A percentile compares a stretch with the other conserved stretches of the same genome.
These are phyloP conservation scores for Blastobotrys mokoenaii DNA, from an alignment of 805 yeast genomes.

Conservation along the genomic window DNA sequence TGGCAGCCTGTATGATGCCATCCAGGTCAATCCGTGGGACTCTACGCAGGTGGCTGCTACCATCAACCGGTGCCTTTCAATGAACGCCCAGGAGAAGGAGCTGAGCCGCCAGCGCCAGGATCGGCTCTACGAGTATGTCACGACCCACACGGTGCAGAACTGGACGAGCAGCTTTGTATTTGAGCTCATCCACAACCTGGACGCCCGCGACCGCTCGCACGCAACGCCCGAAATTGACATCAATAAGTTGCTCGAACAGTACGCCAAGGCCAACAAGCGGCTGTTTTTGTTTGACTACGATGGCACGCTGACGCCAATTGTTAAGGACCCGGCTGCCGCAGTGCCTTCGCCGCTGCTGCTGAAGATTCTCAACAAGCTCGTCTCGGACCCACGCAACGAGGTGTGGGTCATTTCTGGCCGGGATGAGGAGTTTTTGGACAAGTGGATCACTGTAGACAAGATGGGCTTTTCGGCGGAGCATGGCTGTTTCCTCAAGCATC, in stretches of 20 bases:
- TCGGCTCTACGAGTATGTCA: conserved; percentile 55
- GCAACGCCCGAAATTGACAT: conserved; percentile 78
- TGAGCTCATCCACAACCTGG: conserved; percentile 30
- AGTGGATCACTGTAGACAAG: conserved; percentile 69
- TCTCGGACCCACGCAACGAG: conserved; percentile 70
- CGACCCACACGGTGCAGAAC: conserved; percentile 61
- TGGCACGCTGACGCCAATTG: conserved; percentile 96
- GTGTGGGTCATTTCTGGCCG: conserved; percentile 96
- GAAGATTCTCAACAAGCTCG: conserved; percentile 47
- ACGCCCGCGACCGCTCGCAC: conserved; percentile 36
- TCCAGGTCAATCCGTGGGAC: conserved; percentile 95
- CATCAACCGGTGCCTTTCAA: conserved; percentile 56
- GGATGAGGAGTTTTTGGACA: conserved; percentile 80
- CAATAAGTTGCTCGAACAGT: conserved; percentile 52
- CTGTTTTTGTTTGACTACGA: conserved; percentile 91
- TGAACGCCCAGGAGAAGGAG: conserved; percentile 36
- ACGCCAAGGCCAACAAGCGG: conserved; percentile 54
- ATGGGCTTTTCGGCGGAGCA: conserved; percentile 94
- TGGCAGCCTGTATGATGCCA: conserved; percentile 31
- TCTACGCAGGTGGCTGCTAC: conserved; percentile 84
- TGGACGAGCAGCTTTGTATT: conserved; percentile 67
- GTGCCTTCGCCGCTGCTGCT: conserved; percentile 75
- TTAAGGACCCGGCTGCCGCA: conserved; percentile 96
- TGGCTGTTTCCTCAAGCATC: conserved; percentile 85
- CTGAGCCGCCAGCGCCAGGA: conserved; percentile 22